Conservation (phyloP, 176 grass and related monocot genomes). For the Cocos nucifera region DNA sequence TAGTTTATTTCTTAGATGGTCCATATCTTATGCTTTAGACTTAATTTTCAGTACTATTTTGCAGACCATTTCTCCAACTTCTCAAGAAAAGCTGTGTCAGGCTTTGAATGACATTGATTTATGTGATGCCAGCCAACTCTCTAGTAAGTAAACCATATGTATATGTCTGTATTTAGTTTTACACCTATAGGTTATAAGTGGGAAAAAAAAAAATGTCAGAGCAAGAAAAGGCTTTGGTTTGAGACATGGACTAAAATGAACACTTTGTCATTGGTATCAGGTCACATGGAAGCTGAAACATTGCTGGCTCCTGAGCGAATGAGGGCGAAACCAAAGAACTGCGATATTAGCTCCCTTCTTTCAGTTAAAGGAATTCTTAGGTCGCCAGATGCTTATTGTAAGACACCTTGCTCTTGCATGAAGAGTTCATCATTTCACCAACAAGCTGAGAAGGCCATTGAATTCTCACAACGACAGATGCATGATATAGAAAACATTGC, state of each 20-base stretch:
- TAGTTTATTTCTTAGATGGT: conserved; percentile 9
- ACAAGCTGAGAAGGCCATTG: conserved; percentile 62
- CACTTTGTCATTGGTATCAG: conserved; percentile 11
- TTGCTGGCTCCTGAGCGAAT: conserved; percentile 14
- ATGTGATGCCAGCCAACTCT: conserved; percentile 25
- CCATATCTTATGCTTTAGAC: background rate
- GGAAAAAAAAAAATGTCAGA: conserved; percentile 13
- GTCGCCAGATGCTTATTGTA: conserved; percentile 29
- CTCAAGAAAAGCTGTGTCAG: conserved; percentile 43
- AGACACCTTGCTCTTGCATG: conserved; percentile 38
- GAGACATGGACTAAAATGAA: conserved; percentile 17
- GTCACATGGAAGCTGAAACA: conserved; percentile 22
- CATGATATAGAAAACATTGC: conserved; percentile 80
- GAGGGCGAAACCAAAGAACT: conserved; percentile 23
- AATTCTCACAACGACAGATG: conserved; percentile 87
- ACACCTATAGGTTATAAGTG: conserved; percentile 3
- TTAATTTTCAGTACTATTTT: background rate
- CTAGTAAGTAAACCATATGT: conserved; percentile 30
- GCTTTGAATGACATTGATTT: conserved; percentile 50
- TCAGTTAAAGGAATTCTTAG: conserved; percentile 38
- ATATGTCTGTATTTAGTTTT: conserved; percentile 3
- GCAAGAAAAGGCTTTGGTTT: background rate
- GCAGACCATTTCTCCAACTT: conserved; percentile 43
- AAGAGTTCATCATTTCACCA: conserved; percentile 34
- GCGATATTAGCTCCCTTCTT: background rate